Evolutionary conservation across 2,329 filamentous ascomycete genomes (phyloP).

Genomic region (Botryotinia calthae): DNA sequence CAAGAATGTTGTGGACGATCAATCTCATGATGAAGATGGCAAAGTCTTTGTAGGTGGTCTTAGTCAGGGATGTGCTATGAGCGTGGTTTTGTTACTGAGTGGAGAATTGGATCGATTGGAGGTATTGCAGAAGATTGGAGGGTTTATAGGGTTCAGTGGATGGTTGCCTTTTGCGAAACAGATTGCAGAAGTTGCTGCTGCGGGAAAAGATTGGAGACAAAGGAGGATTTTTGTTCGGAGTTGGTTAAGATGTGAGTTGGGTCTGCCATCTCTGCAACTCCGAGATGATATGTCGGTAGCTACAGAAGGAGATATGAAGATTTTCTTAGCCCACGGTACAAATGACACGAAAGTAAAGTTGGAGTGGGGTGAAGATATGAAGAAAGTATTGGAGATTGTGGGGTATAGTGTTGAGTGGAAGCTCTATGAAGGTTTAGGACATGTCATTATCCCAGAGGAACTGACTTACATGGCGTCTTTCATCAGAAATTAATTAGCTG

Average conservation of each 20-base stretch:
- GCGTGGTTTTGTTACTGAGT: slow-evolving; percentile 25
- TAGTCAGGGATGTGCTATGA: slow-evolving; percentile 32
- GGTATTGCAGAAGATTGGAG: slow-evolving; percentile 17
- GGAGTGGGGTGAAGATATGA: slow-evolving; percentile 30
- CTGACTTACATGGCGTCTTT: background rate
- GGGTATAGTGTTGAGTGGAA: slow-evolving; percentile 13
- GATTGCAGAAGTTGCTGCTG: slow-evolving; percentile 12
- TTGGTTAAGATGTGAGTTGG: background rate
- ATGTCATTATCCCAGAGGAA: background rate
- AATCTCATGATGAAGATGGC: background rate
- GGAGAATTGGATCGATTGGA: slow-evolving; percentile 22
- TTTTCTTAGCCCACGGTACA: slow-evolving; percentile 28
- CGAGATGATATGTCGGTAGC: background rate
- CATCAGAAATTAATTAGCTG: background rate
- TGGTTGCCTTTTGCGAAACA: slow-evolving; percentile 32
- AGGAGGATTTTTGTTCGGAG: background rate
- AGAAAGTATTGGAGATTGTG: background rate
- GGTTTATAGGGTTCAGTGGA: slow-evolving; percentile 30
- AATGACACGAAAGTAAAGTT: slow-evolving; percentile 30
- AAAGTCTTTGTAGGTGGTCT: slow-evolving; percentile 28
- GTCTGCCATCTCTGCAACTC: background rate
- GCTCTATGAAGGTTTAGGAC: background rate
- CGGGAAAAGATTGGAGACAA: background rate
- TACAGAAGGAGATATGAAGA: background rate
- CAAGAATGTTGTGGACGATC: slow-evolving; percentile 16